These are phyloP conservation scores for Xylaria sp. DNA, from an alignment of 2,329 filamentous ascomycete species.

Conservation along the genomic window DNA sequence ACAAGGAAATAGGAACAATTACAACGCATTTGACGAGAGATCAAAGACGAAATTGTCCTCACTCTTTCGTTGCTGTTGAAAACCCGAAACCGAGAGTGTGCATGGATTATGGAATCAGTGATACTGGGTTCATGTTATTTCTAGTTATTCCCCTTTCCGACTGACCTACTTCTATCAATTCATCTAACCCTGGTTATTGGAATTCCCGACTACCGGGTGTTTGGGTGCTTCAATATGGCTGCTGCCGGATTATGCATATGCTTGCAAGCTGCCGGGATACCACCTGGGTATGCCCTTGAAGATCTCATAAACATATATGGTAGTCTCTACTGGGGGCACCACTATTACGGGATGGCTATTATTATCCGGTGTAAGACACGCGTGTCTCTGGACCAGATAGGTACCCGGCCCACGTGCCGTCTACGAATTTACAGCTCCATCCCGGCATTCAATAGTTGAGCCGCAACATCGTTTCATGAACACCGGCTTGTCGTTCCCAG, in stretches of 20 bases:
- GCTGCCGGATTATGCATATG: not conserved
- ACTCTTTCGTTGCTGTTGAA: not conserved
- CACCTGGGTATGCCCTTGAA: not conserved
- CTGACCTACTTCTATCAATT: not conserved
- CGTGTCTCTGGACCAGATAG: not conserved
- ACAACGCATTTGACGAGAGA: not conserved
- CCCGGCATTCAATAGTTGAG: not conserved
- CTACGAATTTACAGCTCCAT: not conserved
- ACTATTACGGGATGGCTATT: no score
- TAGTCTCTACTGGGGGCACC: no score
- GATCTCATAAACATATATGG: not conserved
- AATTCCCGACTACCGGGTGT: no score
- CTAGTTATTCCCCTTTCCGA: not conserved
- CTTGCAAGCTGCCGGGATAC: not conserved
- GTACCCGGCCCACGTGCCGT: slow-evolving; percentile 1
- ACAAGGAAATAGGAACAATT: not conserved
- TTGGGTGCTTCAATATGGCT: not conserved
- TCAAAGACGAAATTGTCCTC: not conserved
- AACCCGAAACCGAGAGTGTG: no score
- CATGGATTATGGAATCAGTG: not conserved
- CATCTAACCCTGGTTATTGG: not conserved
- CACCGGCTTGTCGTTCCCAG: slow-evolving; percentile 23
- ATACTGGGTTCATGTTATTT: not conserved
- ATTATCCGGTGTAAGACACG: no score
- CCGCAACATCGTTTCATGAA: not conserved